These are phyloP conservation scores for Aspergillus pseudotamarii DNA, from an alignment of 2,329 filamentous ascomycete genomes.

Conservation along the genomic window DNA sequence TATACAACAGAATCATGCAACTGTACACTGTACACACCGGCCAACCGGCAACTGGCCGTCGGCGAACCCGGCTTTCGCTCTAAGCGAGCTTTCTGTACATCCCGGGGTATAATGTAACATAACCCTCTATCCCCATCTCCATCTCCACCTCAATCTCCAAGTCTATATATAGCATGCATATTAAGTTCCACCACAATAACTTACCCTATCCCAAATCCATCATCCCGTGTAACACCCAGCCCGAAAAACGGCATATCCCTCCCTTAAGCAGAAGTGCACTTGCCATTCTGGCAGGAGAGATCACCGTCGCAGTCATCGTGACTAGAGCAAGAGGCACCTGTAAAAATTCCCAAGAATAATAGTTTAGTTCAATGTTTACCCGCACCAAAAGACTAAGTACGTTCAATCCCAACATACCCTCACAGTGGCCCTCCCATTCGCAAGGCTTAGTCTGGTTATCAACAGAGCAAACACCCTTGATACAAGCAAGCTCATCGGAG, in stretches of 20 bases:
- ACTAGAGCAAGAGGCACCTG: conserved; percentile 17
- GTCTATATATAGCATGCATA: background rate
- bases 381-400: background rate
- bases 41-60: background rate
- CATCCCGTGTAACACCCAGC: background rate
- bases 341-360: background rate
- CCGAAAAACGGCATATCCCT: background rate
- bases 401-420: background rate
- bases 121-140: background rate
- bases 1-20: background rate
- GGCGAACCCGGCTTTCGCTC: background rate
- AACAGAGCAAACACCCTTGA: background rate
- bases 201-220: background rate
- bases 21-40: background rate
- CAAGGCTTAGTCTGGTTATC: background rate
- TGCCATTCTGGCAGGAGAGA: conserved; percentile 14
- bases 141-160: background rate
- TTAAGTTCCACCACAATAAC: background rate
- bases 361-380: background rate
- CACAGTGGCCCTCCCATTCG: background rate
- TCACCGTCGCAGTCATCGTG: conserved; percentile 20
- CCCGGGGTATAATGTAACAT: background rate
- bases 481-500: background rate
- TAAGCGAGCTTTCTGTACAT: background rate
- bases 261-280: background rate